These are phyloP conservation scores for Fusarium nanum DNA, from an alignment of 2,329 filamentous ascomycete species.

Conservation along the genomic window DNA sequence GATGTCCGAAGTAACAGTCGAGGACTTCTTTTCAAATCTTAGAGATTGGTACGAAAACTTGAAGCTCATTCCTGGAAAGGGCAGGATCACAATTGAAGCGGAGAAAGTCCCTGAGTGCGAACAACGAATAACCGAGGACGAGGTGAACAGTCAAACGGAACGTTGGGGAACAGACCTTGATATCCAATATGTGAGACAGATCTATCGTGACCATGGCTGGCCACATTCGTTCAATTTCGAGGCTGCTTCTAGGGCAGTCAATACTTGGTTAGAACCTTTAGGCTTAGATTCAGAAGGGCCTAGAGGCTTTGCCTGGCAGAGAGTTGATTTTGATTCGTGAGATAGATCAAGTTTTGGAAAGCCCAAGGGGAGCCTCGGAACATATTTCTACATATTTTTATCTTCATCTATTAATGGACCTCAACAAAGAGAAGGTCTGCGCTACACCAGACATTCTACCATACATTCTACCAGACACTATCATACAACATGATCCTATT, in stretches of 20 bases:
- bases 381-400: too few relatives aligned
- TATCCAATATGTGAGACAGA: slow-evolving; percentile 11
- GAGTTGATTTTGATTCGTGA: background rate
- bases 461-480: too few relatives aligned
- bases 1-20: background rate
- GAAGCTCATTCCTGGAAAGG: background rate
- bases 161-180: slow-evolving; percentile 6
- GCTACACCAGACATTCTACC: too few relatives aligned
- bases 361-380: background rate
- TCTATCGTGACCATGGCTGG: slow-evolving; percentile 14
- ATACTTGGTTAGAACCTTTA: background rate
- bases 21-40: background rate
- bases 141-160: background rate
- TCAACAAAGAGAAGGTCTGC: too few relatives aligned
- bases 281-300: background rate
- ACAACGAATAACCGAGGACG: background rate
- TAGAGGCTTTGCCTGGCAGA: background rate
- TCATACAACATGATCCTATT: too few relatives aligned
- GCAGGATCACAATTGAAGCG: background rate
- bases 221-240: background rate
- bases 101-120: background rate
- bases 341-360: background rate
- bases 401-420: too few relatives aligned
- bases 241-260: background rate
- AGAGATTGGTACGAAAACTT: background rate